phyloP scores from a whole-genome alignment of 345 rosid genomes.

The Acer negundo region DNA sequence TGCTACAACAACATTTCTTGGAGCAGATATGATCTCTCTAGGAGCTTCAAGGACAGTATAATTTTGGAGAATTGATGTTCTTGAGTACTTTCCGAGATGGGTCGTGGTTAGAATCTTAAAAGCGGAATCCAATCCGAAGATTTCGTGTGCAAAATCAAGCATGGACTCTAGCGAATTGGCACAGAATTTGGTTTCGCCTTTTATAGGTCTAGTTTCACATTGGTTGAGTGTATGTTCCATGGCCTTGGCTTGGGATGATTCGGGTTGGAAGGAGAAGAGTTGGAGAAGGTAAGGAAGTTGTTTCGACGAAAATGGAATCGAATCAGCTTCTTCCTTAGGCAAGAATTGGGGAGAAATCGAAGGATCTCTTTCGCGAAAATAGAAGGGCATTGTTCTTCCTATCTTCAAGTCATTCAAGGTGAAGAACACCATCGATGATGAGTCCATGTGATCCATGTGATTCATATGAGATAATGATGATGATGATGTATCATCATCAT shows the following conservation, averaged over 20 bases:
- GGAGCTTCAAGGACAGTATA: conserved; percentile 33
- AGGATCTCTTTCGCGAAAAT: conserved; percentile 34
- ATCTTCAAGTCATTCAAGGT: conserved; percentile 35
- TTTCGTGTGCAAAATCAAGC: conserved; percentile 37
- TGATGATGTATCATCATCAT: neutral
- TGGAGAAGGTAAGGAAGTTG: conserved; percentile 36
- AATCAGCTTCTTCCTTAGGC: conserved; percentile 38
- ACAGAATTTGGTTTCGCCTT: conserved; percentile 46
- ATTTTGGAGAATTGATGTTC: conserved; percentile 25
- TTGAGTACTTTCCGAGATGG: conserved; percentile 24
- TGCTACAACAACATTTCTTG: conserved; percentile 29
- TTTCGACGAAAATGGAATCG: conserved; percentile 36
- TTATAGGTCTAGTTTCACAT: conserved; percentile 38
- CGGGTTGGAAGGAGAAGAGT: conserved; percentile 33
- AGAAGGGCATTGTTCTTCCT: conserved; percentile 32
- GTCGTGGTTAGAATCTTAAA: conserved; percentile 27
- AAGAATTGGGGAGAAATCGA: conserved; percentile 35
- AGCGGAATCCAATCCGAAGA: conserved; percentile 21
- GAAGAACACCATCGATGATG: conserved; percentile 38
- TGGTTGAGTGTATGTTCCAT: conserved; percentile 35
- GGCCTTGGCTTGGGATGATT: conserved; percentile 44
- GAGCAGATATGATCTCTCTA: conserved; percentile 25
- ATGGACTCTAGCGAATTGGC: conserved; percentile 52
- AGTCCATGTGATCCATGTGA: conserved; percentile 24
- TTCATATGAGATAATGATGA: conserved; percentile 17